Conservation (phyloP, 2,329 filamentous ascomycete species). For the Diaporthe helianthi region DNA sequence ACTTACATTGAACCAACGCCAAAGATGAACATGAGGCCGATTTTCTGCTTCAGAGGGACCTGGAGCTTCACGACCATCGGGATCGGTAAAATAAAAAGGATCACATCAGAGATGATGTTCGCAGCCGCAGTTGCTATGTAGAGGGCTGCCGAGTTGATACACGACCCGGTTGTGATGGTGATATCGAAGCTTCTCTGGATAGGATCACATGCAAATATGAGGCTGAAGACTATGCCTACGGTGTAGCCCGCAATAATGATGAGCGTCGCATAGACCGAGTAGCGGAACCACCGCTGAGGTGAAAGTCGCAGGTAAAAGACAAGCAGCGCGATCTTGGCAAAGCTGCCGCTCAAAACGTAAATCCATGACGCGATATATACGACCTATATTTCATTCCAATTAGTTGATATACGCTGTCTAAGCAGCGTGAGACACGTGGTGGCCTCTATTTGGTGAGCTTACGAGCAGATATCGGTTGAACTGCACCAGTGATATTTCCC, state of each 20-base stretch:
- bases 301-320: conserved; percentile 49
- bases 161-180: conserved; percentile 44
- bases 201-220: conserved; percentile 48
- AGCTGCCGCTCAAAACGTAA: conserved; percentile 45
- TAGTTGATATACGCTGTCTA: background rate
- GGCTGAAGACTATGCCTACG: conserved; percentile 43
- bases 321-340: conserved; percentile 48
- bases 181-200: conserved; percentile 44
- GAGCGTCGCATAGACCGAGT: conserved; percentile 42
- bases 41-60: conserved; percentile 54
- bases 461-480: conserved; percentile 41
- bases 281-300: conserved; percentile 45
- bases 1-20: conserved; percentile 37
- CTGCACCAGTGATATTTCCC: conserved; percentile 42
- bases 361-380: conserved; percentile 41
- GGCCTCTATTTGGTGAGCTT: background rate
- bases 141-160: conserved; percentile 53
- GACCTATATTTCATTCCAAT: conserved; percentile 33
- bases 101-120: conserved; percentile 55
- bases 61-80: conserved; percentile 53
- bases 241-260: conserved; percentile 43
- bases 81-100: conserved; percentile 55
- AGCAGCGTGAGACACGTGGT: accelerated
- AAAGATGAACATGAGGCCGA: conserved; percentile 53
- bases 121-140: conserved; percentile 56